Percentiles rank a stretch among this genome's conserved stretches.
Evolutionary conservation across 1,284 basidiomycete genomes (phyloP).

Genomic region (Rhodotorula sp.): DNA sequence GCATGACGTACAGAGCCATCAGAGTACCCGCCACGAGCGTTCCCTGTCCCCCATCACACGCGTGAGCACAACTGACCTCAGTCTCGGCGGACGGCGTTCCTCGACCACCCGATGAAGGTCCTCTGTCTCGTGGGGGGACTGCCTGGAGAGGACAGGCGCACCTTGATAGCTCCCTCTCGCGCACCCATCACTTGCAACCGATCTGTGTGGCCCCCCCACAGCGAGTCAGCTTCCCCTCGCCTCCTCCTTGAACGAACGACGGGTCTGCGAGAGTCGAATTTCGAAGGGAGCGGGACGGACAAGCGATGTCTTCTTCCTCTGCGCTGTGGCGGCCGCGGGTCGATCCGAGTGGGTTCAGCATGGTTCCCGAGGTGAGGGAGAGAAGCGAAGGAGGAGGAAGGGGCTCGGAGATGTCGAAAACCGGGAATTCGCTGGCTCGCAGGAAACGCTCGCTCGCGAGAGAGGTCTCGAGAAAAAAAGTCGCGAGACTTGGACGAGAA

Average conservation of each 20-base stretch:
- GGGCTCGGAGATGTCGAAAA: background rate
- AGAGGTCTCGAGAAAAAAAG: too few relatives aligned
- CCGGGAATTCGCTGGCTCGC: background rate
- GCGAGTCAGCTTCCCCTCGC: too few relatives aligned
- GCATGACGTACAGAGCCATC: background rate
- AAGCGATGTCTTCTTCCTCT: conserved; percentile 19
- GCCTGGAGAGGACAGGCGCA: too few relatives aligned
- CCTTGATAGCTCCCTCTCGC: conserved; percentile 24
- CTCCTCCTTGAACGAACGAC: background rate
- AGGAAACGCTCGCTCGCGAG: background rate
- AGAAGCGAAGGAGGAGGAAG: background rate
- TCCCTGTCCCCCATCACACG: background rate
- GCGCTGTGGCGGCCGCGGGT: conserved; percentile 6
- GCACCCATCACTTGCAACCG: conserved; percentile 26
- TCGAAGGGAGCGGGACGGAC: background rate
- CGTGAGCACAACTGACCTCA: too few relatives aligned
- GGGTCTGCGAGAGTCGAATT: background rate
- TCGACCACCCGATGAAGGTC: too few relatives aligned
- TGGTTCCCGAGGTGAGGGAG: background rate
- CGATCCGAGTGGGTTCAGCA: conserved; percentile 1
- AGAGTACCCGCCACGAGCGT: conserved; percentile 14
- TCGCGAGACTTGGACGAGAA: too few relatives aligned
- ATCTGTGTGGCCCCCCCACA: background rate
- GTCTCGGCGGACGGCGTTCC: too few relatives aligned
- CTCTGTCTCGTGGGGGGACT: too few relatives aligned